Base-by-base conservation (phyloP, 805 yeast genomes). In the Wickerhamomyces subpelliculosus region DNA sequence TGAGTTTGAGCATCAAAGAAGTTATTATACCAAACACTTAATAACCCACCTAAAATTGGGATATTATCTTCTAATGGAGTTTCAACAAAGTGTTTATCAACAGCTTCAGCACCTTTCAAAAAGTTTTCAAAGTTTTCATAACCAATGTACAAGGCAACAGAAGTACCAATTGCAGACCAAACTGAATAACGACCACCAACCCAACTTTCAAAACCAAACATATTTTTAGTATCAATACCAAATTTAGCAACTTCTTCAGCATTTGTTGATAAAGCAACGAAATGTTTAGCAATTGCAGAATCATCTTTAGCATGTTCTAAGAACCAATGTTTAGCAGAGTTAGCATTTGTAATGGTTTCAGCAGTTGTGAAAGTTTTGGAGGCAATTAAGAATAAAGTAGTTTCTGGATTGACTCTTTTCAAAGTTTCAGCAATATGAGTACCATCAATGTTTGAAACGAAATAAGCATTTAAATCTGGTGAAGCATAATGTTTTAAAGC, bases 141-240 rank as follows among this genome's bases (percentile, higher is more conserved):
- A 49, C 99, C 99, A 62, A 93, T 82, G 78, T 84, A 93, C 52
- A 93, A 68, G 54, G 95, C 95, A 47, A 93, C 90, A 22, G 96
- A 85, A 54, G 93, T 78, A 45, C 99, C 99, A 64, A 93, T 93
- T 47, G 98, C 94, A 31, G 96, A 85, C 99, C 99, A 93, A 45
- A 93, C 98, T n/a, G 98, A 93, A 80, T 93, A 93, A 68, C 99
- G 84, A 61, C 99, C 99, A 60, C 99, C 99, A 48, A 93, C 99
- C 98, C 98, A 93, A 69, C 71, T 82, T 65, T 89, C 96, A 58
- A 93, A 93, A 47, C 95, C 97, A 67, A 93, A 93, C 99, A 93
- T 93, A 75, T 93, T 93, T 64, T 79, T 83, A 61, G 96, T 79
- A 71, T 93, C 97, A 52, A 93, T 93, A 59, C 99, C 99, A 57